Base-by-base conservation (phyloP, 495 filamentous ascomycete species). In the Xylaria acuta region DNA sequence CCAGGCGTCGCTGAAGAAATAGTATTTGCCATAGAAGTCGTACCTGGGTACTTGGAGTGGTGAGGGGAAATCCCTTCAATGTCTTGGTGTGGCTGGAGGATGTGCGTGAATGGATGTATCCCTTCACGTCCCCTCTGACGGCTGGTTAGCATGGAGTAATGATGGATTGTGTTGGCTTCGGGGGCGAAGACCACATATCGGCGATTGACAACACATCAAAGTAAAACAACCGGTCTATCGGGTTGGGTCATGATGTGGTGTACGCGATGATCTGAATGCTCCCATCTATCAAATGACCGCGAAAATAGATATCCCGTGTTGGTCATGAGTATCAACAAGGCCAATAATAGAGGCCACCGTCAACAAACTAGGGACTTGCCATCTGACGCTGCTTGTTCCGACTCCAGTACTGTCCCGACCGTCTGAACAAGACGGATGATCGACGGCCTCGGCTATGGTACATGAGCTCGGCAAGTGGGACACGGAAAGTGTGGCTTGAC, bases 121-220 rank as follows among this genome's bases (percentile, higher is more conserved):
- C 63, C 14, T 51, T 60, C 51, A 72, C 36, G 49, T n/a, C 45
- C 22, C 43, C 56, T 30, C 54, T 25, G 66, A 41, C 59, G 68
- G 45, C 58, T 53, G 45, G 22, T 54, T 38, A 51, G 25, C 56
- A 70, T 54, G 59, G 25, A 43, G 20, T 45, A 27, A n/a, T 56
- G 14, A 18, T 56, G 45, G 11, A 41, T 63, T 34, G 20, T 25
- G 30, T 51, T 49, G 70, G 53, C 70, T 51, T 60, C 53, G 63
- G 34, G 53, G 9, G 41, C 34, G 41, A 36, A 16, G 38, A 59
- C 22, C 25, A 34, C 62, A 64, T 16, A 45, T 45, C 47, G 36
- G 45, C 47, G 6, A 66, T 40, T 67, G 70, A 72, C 62, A 72
- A 71, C 69, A 32, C 69, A 71, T 65, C 69, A 58, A 54, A 45